phyloP scores from a whole-genome alignment of 2,329 filamentous ascomycete species.

The Fusarium hainanense region DNA sequence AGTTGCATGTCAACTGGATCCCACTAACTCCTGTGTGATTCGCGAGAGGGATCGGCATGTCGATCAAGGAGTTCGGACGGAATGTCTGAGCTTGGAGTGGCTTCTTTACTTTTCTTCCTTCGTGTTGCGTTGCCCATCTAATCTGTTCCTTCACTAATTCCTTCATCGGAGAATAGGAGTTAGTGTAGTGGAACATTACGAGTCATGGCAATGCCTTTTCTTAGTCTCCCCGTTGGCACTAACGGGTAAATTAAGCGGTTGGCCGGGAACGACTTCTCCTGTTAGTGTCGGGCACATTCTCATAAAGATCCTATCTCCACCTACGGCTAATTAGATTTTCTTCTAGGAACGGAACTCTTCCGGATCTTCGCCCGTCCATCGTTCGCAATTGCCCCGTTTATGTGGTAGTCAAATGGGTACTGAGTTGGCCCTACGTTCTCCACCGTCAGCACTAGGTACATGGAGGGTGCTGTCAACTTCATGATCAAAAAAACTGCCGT shows the following conservation, averaged over 20 bases:
- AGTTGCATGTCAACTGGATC: conserved; percentile 1
- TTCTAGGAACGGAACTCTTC: background rate
- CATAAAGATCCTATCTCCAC: background rate
- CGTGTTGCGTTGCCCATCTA: background rate
- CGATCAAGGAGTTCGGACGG: background rate
- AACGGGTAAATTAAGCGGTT: background rate
- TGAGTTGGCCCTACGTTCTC: background rate
- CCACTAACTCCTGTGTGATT: background rate
- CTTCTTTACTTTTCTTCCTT: background rate
- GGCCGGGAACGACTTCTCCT: background rate
- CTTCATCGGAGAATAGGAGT: background rate
- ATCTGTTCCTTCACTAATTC: background rate
- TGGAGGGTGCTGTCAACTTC: background rate
- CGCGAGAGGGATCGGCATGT: conserved; percentile 2
- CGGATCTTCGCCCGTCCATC: conserved; percentile 1
- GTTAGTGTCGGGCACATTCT: background rate
- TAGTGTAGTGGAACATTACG: background rate
- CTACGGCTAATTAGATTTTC: too few relatives aligned
- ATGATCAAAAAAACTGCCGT: background rate
- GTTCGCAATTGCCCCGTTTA: background rate
- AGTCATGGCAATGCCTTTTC: background rate
- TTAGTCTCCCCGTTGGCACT: background rate
- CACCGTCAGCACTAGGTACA: background rate
- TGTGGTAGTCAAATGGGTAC: background rate
- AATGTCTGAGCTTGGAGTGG: background rate